Base-by-base conservation (phyloP, 2,329 filamentous ascomycete species). In the Fusarium bulbicola region DNA sequence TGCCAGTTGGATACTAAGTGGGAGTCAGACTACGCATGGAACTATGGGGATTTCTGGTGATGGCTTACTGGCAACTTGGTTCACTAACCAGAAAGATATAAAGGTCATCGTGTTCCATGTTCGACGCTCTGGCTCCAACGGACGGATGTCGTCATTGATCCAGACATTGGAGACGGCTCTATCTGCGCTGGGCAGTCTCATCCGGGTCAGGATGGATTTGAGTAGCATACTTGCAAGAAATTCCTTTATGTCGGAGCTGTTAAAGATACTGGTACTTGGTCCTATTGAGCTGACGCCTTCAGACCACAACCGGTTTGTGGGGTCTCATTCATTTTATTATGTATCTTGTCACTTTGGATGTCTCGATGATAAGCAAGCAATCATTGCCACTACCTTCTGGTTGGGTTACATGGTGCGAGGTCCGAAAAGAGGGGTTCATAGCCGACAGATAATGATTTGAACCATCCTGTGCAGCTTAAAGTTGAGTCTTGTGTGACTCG, bases 31-130 rank as follows among this genome's bases (percentile, higher is more conserved):
- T 12, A 24, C 13, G 6, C 6, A 6, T 11, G 6, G 4, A 10
- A 24, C 1, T 6, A 43, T 34, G 9, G 13, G 7, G 9, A 21
- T 30, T 30, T 3, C 1, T 11, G 0, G 6, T 16, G 32, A 3
- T 7, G 4, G 14, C 50, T 37, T 53, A 53, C 50, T 37, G 4
- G 50, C 50, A 15, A 53, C 34, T 5, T 53, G 50, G 14, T 53
- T 53, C 1, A 53, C 50, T 6, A 53, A 4, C 50, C 50, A 53
- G 34, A 53, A 53, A 7, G 50, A 53, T 37, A 53, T 53, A 53
- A 39, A 53, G 5, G 50, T 53, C 50, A 39, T 39, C 3, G 50
- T 39, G 10, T 53, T 28, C 50, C 50, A 53, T 53, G 50, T 53
- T 39, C 50, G 50, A 5, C 50, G 50, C 14, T 2, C 50, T 12